Evolutionary conservation across 257 asterid genomes (phyloP).

Genomic region (Nicotiana sylvestris): DNA sequence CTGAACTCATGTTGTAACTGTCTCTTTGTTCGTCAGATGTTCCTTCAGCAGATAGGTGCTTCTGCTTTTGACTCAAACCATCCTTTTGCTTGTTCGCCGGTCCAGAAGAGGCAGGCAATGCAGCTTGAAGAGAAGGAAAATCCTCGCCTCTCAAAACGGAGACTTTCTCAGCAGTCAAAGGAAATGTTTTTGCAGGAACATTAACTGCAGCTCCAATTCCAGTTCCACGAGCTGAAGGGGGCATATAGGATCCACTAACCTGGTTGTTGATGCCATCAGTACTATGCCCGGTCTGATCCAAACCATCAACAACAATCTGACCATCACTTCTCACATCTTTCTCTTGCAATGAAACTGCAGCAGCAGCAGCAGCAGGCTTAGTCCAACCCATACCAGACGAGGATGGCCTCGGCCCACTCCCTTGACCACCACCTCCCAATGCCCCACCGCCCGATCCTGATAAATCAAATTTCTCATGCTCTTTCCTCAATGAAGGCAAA

Average conservation of each 20-base stretch:
- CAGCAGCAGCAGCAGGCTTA: conserved; percentile 46
- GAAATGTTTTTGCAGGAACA: conserved; percentile 36
- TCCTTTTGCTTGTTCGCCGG: conserved; percentile 66
- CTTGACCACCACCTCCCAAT: conserved; percentile 55
- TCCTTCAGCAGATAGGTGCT: conserved; percentile 44
- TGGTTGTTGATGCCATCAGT: conserved; percentile 38
- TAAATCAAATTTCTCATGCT: conserved; percentile 71
- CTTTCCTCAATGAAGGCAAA: conserved; percentile 93
- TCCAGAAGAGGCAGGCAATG: conserved; percentile 67
- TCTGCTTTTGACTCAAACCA: conserved; percentile 54
- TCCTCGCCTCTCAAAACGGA: conserved; percentile 95
- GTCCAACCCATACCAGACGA: conserved; percentile 95
- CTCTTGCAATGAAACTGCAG: conserved; percentile 32
- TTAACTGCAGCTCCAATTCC: conserved; percentile 35
- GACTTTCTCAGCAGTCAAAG: conserved; percentile 46
- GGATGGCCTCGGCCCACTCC: conserved; percentile 67
- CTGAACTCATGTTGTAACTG: conserved; percentile 37
- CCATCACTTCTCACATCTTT: conserved; percentile 39
- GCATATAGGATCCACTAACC: conserved; percentile 57
- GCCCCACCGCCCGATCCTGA: conserved; percentile 51
- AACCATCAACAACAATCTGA: conserved; percentile 34
- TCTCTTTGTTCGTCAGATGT: conserved; percentile 38
- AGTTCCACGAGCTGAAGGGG: conserved; percentile 64
- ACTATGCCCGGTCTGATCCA: conserved; percentile 25
- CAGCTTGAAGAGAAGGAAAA: conserved; percentile 93